These are phyloP conservation scores for Penicillium sp. DNA, from an alignment of 2,329 filamentous ascomycete species.

Conservation along the genomic window DNA sequence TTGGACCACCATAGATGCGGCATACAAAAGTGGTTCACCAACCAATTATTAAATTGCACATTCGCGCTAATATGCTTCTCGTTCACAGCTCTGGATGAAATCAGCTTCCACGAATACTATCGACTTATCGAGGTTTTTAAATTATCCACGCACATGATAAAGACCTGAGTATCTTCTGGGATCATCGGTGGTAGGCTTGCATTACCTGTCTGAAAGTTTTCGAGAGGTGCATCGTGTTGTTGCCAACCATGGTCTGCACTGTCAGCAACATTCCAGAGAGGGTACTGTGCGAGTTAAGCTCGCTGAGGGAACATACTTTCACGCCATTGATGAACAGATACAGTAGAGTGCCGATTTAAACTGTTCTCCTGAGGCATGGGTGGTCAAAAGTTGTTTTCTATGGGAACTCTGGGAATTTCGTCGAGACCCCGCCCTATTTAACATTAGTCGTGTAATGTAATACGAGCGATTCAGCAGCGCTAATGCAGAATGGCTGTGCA, in stretches of 20 bases:
- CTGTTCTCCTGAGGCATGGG: background rate
- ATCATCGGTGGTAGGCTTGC: background rate
- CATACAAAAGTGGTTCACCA: slow-evolving; percentile 4
- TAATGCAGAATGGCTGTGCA: background rate
- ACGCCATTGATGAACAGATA: background rate
- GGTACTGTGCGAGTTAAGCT: background rate
- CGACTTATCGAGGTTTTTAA: background rate
- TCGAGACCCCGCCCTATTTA: background rate
- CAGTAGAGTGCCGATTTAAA: background rate
- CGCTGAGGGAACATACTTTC: background rate
- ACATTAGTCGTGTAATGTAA: background rate
- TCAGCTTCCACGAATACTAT: background rate
- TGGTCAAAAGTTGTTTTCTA: background rate
- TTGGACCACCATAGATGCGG: slow-evolving; percentile 7
- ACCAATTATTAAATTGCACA: background rate
- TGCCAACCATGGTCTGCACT: background rate
- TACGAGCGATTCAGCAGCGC: background rate
- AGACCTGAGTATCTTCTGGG: background rate
- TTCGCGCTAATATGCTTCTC: background rate
- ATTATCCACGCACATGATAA: background rate
- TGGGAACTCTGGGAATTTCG: background rate
- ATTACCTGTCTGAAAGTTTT: background rate
- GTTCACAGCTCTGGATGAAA: background rate
- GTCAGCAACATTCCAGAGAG: background rate
- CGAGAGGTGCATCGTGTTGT: background rate